phyloP scores from a whole-genome alignment of 768 basidiomycete species.

The Tylopilus cervinicoccineus region DNA sequence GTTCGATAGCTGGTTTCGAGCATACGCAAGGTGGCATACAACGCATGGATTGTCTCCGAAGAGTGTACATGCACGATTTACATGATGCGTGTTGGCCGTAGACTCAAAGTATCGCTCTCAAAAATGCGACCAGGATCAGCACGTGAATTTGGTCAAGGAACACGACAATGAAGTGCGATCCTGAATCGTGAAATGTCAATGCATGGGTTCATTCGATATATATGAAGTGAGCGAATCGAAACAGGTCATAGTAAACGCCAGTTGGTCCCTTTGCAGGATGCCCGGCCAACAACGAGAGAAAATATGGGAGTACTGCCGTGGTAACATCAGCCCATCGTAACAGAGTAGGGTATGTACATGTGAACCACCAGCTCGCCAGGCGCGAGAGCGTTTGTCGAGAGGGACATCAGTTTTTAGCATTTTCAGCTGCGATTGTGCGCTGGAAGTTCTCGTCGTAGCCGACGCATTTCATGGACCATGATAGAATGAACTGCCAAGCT shows the following conservation, averaged over 20 bases:
- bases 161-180: too few species aligned
- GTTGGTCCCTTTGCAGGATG: too few species aligned
- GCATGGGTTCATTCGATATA: neutral
- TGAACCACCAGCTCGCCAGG: neutral
- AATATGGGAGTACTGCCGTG: too few species aligned
- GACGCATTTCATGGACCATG: slow-evolving; percentile 17
- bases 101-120: too few species aligned
- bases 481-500: slow-evolving; percentile 10
- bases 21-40: neutral
- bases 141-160: too few species aligned
- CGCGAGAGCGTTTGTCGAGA: too few species aligned
- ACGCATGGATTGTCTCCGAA: neutral
- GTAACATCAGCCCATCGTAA: too few species aligned
- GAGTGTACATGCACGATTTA: neutral
- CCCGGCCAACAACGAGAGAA: too few species aligned
- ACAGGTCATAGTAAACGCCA: too few species aligned
- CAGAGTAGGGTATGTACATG: neutral
- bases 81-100: neutral
- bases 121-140: too few species aligned
- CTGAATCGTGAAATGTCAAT: too few species aligned
- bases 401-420: neutral
- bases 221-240: too few species aligned
- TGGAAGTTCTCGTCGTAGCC: slow-evolving; percentile 23
- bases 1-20: neutral
- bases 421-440: slow-evolving; percentile 14